Conservation (phyloP, 805 yeast genomes). For the Pichia occidentalis region DNA sequence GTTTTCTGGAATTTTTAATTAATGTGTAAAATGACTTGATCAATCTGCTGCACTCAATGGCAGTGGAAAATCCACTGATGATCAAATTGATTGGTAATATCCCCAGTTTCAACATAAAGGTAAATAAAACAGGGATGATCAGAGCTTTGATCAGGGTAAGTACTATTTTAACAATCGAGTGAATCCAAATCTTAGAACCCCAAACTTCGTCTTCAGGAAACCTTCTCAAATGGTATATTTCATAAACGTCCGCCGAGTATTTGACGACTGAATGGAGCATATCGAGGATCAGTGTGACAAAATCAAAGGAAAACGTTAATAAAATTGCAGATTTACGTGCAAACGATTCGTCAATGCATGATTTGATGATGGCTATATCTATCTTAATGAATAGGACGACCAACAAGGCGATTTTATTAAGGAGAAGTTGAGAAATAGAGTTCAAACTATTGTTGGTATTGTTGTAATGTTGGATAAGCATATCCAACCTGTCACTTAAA, state of each 20-base stretch:
- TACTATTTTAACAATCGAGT: slow-evolving; percentile 44
- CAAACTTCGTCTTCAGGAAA: slow-evolving; percentile 56
- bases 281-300: slow-evolving; percentile 56
- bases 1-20: slow-evolving; percentile 44
- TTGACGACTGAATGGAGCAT: slow-evolving; percentile 41
- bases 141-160: slow-evolving; percentile 31
- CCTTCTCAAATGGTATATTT: slow-evolving; percentile 39
- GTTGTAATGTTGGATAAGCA: slow-evolving; percentile 38
- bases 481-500: slow-evolving; percentile 42
- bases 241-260: slow-evolving; percentile 47
- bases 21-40: slow-evolving; percentile 34
- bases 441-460: slow-evolving; percentile 19
- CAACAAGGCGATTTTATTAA: slow-evolving; percentile 39
- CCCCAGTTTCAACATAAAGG: slow-evolving; percentile 39
- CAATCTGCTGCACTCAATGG: slow-evolving; percentile 25
- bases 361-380: slow-evolving; percentile 48
- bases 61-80: slow-evolving; percentile 26
- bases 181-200: slow-evolving; percentile 61
- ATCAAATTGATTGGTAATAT: slow-evolving; percentile 29
- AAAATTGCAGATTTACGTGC: slow-evolving; percentile 49
- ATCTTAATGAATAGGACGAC: slow-evolving; percentile 37
- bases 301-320: slow-evolving; percentile 70
- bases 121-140: slow-evolving; percentile 31
- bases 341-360: slow-evolving; percentile 51
- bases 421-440: slow-evolving; percentile 19